Percentiles rank a stretch among this genome's conserved stretches.
Evolutionary conservation across 2,329 filamentous ascomycete species (phyloP).

Genomic region (Aureobasidium sp.): DNA sequence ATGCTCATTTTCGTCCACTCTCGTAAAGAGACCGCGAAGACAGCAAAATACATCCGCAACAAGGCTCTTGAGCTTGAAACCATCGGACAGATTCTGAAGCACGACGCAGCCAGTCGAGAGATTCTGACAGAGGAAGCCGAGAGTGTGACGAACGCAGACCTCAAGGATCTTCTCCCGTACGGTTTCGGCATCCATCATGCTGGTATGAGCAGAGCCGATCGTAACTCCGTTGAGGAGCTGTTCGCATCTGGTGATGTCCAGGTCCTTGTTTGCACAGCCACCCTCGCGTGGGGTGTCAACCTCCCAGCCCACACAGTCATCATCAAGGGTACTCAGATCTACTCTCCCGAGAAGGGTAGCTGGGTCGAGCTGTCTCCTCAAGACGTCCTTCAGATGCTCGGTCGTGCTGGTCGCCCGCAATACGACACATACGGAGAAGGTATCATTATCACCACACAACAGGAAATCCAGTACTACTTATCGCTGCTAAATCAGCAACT

Average conservation of each 20-base stretch:
- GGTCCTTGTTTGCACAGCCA: constrained; percentile 93
- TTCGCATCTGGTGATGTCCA: constrained; percentile 88
- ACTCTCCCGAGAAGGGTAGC: constrained; percentile 95
- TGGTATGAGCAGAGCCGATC: constrained; percentile 91
- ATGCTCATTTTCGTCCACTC: constrained; percentile 99
- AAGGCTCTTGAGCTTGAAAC: constrained; percentile 96
- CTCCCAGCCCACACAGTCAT: constrained; percentile 95
- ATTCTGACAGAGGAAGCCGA: constrained; percentile 79
- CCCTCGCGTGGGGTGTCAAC: constrained; percentile 97
- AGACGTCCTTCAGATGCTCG: constrained; percentile 97
- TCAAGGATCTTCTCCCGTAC: constrained; percentile 92
- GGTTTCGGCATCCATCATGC: constrained; percentile 98
- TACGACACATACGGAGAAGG: constrained; percentile 97
- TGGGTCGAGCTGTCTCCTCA: constrained; percentile 98
- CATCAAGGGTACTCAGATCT: constrained; percentile 97
- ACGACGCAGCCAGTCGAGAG: constrained; percentile 84
- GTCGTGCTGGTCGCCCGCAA: constrained; percentile 90
- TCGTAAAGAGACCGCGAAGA: constrained; percentile 95
- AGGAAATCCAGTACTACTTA: constrained; percentile 93
- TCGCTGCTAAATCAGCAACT: constrained; percentile 95
- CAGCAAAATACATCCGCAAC: constrained; percentile 89
- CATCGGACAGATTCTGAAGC: constrained; percentile 88
- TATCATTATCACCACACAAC: constrained; percentile 95
- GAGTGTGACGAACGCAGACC: constrained; percentile 70
- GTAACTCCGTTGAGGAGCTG: constrained; percentile 88